These are phyloP conservation scores for Cystobasidium tubakii DNA, from an alignment of 768 basidiomycete species.

Conservation along the genomic window DNA sequence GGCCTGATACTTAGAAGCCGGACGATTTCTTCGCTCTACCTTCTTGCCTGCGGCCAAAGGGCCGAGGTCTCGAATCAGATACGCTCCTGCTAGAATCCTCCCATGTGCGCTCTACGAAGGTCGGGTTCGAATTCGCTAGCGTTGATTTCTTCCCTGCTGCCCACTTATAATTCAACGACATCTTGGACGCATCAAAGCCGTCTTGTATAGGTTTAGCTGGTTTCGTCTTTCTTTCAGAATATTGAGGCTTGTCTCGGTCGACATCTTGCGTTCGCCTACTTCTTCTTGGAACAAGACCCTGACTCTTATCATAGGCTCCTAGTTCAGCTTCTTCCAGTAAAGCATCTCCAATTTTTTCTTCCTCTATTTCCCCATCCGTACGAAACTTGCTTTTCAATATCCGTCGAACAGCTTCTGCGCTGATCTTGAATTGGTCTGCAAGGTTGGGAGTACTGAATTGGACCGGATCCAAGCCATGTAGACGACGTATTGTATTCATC, in stretches of 20 bases:
- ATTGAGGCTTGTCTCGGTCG: neutral
- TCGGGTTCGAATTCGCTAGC: neutral
- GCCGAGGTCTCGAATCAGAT: neutral
- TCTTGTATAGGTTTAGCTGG: slow-evolving; percentile 2
- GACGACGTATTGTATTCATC: slow-evolving; percentile 69
- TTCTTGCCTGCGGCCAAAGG: too few relatives aligned
- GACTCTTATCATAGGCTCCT: neutral
- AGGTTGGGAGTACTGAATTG: slow-evolving; percentile 63
- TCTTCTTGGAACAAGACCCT: neutral
- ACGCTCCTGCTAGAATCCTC: neutral
- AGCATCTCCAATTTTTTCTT: slow-evolving; percentile 14
- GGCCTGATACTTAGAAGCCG: too few relatives aligned
- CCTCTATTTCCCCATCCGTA: slow-evolving; percentile 53
- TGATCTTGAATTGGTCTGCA: slow-evolving; percentile 70
- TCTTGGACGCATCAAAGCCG: neutral
- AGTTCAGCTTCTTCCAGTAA: slow-evolving; percentile 1
- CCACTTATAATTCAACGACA: neutral
- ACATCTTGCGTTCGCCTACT: slow-evolving; percentile 10
- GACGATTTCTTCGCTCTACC: too few relatives aligned
- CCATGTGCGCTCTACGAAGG: neutral
- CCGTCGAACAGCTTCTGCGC: slow-evolving; percentile 71
- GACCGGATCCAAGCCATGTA: slow-evolving; percentile 62
- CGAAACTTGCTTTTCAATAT: slow-evolving; percentile 72
- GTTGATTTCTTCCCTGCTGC: neutral
- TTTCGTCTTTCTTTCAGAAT: neutral